phyloP scores from a whole-genome alignment of 1,139 yeast species.

The Hemisphaericaspora subhashii region DNA sequence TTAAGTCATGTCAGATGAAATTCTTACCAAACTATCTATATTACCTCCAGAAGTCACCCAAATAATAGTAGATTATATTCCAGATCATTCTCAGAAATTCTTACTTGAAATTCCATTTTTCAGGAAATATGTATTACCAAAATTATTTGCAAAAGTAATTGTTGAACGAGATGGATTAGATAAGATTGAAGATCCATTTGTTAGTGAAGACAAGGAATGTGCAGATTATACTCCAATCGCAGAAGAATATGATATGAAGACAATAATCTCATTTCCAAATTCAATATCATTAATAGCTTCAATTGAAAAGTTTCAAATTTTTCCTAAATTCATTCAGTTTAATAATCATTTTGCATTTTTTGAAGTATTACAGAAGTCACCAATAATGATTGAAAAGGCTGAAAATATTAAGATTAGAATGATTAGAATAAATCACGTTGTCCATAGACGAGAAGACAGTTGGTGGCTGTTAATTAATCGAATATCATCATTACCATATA shows the following conservation, averaged over 20 bases:
- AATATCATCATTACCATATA: conserved; percentile 4
- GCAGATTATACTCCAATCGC: conserved; percentile 5
- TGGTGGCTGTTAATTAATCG: conserved; percentile 6
- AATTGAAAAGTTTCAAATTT: conserved; percentile 1
- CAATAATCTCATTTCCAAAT: conserved; percentile 2
- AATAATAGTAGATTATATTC: conserved; percentile 4
- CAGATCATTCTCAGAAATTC: conserved; percentile 3
- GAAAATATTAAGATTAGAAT: not conserved
- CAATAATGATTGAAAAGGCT: conserved; percentile 4
- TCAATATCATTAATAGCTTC: conserved; percentile 4
- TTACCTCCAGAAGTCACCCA: conserved; percentile 8
- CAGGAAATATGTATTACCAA: conserved; percentile 3
- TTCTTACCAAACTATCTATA: conserved; percentile 1
- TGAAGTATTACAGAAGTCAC: conserved; percentile 2
- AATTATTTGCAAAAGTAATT: conserved; percentile 1
- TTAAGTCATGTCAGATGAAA: conserved; percentile 1
- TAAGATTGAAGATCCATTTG: conserved; percentile 4
- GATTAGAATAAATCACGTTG: conserved; percentile 1
- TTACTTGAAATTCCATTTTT: conserved; percentile 3
- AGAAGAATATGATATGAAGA: not conserved
- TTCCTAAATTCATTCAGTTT: conserved; percentile 2
- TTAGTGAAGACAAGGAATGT: not conserved
- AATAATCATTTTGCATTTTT: conserved; percentile 1
- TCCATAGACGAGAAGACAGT: not conserved
- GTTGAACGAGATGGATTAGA: conserved; percentile 2